A percentile compares a stretch with the other conserved stretches of the same genome.
Conservation (phyloP, 2,329 filamentous ascomycete species). For the Colletotrichum tofieldiae region DNA sequence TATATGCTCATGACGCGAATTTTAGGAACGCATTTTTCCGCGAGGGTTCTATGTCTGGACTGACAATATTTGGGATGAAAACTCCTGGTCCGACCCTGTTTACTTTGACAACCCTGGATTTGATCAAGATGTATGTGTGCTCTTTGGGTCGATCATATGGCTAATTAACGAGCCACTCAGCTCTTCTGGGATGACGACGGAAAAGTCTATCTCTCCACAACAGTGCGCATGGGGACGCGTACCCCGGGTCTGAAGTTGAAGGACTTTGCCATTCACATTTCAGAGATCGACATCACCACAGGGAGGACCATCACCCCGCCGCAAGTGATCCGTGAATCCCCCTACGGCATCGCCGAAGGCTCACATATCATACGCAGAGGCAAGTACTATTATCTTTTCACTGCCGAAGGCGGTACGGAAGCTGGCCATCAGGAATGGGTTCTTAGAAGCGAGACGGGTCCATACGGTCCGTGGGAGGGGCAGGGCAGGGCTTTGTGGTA, state of each 20-base stretch:
- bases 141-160: background rate
- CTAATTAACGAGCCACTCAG: slow-evolving; percentile 24
- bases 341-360: slow-evolving; percentile 60
- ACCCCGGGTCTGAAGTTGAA: slow-evolving; percentile 59
- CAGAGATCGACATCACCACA: slow-evolving; percentile 59
- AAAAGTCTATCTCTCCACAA: slow-evolving; percentile 65
- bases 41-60: slow-evolving; percentile 70
- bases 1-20: slow-evolving; percentile 1
- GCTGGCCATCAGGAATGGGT: slow-evolving; percentile 69
- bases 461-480: slow-evolving; percentile 66
- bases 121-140: slow-evolving; percentile 64
- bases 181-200: slow-evolving; percentile 66
- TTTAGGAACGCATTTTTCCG: slow-evolving; percentile 64
- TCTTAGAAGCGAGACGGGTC: slow-evolving; percentile 59
- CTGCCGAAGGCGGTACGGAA: slow-evolving; percentile 60
- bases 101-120: slow-evolving; percentile 70
- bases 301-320: slow-evolving; percentile 58
- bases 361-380: slow-evolving; percentile 56
- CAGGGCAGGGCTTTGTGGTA: slow-evolving; percentile 61
- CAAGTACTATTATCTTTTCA: slow-evolving; percentile 57
- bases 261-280: slow-evolving; percentile 67
- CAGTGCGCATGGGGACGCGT: slow-evolving; percentile 54
- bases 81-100: slow-evolving; percentile 67
- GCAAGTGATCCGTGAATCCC: slow-evolving; percentile 54
- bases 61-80: slow-evolving; percentile 66